Conservation (phyloP, 345 rosid genomes). For the Boechera divaricarpa region DNA sequence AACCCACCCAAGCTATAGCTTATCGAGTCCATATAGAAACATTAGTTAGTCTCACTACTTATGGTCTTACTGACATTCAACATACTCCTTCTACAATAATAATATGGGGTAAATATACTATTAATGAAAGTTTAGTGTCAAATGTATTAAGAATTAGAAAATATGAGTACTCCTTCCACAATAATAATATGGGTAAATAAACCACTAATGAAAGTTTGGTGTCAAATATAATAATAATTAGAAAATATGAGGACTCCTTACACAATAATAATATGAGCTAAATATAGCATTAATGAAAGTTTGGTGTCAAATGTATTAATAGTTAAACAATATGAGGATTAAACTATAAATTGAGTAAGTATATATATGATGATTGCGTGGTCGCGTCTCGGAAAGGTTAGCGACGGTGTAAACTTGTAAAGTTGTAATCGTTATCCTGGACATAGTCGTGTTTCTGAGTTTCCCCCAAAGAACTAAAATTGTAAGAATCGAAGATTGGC, state of each 20-base stretch:
- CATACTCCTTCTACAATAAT: too few species aligned
- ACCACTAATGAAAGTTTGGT: too few species aligned
- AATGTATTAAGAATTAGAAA: neutral
- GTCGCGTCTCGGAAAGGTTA: slow-evolving; percentile 43
- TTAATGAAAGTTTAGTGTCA: too few species aligned
- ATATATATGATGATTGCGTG: slow-evolving; percentile 18
- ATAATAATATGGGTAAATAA: too few species aligned
- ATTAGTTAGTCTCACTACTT: neutral
- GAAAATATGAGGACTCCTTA: too few species aligned
- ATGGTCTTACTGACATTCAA: too few species aligned
- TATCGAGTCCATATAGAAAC: neutral
- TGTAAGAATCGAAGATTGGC: slow-evolving; percentile 22
- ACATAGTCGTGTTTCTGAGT: slow-evolving; percentile 30
- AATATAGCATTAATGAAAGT: neutral
- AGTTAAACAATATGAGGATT: neutral
- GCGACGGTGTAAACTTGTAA: slow-evolving; percentile 38
- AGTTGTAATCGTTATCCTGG: slow-evolving; percentile 23
- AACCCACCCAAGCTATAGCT: neutral
- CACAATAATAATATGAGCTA: neutral
- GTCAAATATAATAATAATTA: neutral
- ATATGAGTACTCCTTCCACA: too few species aligned
- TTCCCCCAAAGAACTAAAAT: slow-evolving; percentile 6
- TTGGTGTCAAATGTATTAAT: neutral
- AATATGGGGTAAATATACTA: too few species aligned
- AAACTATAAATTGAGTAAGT: neutral